Percentiles rank a stretch among this genome's conserved stretches.
Evolutionary conservation across 768 basidiomycete genomes (phyloP).

Genomic region (Leccinum longicurvipes): DNA sequence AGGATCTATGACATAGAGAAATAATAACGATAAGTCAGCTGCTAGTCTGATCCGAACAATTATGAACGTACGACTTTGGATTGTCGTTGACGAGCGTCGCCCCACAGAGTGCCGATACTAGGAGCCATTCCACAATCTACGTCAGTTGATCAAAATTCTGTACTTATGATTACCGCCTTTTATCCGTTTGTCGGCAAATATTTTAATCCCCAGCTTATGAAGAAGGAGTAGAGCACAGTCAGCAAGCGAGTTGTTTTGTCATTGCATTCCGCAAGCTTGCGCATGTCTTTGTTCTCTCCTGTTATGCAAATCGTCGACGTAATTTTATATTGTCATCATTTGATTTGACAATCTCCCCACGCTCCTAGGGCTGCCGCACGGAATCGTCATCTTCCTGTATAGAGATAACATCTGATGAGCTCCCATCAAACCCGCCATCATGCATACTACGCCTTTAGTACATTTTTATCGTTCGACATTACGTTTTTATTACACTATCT

Average conservation of each 20-base stretch:
- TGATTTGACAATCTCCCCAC: no score
- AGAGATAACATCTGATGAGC: no score
- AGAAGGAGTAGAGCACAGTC: not conserved
- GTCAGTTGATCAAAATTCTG: no score
- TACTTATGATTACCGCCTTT: no score
- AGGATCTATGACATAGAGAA: constrained; percentile 9
- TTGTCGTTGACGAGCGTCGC: constrained; percentile 17
- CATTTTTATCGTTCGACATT: no score
- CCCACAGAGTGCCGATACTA: constrained; percentile 21
- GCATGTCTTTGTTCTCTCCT: not conserved
- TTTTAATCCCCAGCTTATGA: not conserved
- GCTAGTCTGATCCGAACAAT: not conserved
- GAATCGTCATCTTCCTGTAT: no score
- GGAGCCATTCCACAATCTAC: constrained; percentile 13
- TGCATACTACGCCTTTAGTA: no score
- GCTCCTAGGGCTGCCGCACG: no score
- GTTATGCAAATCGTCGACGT: no score
- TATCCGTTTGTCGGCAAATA: not conserved
- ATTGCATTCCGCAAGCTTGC: not conserved
- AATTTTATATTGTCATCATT: no score
- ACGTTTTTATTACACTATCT: no score
- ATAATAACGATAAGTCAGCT: not conserved
- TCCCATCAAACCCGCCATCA: no score
- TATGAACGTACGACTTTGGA: constrained; percentile 21
- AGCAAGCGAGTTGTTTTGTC: not conserved